A percentile compares a stretch with the other conserved stretches of the same genome.
Evolutionary conservation across 345 rosid species (phyloP).

Genomic region (Arabidopsis thaliana): DNA sequence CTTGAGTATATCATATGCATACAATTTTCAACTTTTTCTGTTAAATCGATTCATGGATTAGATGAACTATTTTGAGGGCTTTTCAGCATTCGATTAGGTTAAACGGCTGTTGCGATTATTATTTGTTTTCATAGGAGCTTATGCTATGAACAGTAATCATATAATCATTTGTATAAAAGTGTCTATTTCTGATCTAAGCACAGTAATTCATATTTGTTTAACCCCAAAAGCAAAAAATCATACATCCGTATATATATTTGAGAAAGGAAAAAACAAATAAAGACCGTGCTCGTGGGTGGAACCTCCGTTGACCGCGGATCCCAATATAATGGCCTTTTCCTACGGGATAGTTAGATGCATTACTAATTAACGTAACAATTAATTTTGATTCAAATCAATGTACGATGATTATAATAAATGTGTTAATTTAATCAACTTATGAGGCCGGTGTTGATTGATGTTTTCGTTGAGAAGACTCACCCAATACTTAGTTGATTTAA

Average conservation of each 20-base stretch:
- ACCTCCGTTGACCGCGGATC: constrained; percentile 50
- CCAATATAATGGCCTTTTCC: constrained; percentile 41
- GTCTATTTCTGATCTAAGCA: constrained; percentile 8
- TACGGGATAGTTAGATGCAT: constrained; percentile 35
- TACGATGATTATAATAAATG: constrained; percentile 33
- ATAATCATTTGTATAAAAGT: not conserved
- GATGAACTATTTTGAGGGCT: not conserved
- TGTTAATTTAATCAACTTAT: constrained; percentile 32
- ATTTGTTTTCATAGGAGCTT: not conserved
- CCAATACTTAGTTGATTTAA: not conserved
- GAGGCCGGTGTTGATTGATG: constrained; percentile 37
- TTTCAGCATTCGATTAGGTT: not conserved
- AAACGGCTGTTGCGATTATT: not conserved
- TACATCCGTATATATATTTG: constrained; percentile 3
- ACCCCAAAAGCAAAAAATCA: not conserved
- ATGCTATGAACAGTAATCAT: not conserved
- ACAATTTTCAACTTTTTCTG: not conserved
- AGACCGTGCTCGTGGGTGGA: constrained; percentile 44
- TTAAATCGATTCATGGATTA: not conserved
- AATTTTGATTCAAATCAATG: constrained; percentile 26
- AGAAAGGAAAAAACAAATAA: not conserved
- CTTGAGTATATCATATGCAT: not conserved
- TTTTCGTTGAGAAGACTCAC: constrained; percentile 34
- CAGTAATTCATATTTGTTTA: not conserved
- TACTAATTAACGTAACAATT: constrained; percentile 19